A percentile compares a stretch with the other conserved stretches of the same genome.
Evolutionary conservation across 2,329 filamentous ascomycete genomes (phyloP).

Genomic region (Xylariaceae sp.): DNA sequence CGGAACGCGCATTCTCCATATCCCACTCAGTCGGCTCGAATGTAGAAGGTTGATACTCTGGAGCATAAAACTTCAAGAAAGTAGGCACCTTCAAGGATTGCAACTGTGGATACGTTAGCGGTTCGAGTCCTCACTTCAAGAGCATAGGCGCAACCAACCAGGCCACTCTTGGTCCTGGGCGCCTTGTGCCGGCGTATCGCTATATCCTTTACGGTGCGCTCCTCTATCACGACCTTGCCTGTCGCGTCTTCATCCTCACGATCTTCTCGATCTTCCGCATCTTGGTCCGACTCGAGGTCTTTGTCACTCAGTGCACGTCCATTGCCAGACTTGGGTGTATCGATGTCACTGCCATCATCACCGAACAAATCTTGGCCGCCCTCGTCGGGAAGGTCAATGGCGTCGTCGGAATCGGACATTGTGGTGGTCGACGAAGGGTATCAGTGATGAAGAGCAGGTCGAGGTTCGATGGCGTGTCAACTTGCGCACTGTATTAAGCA

Average conservation of each 20-base stretch:
- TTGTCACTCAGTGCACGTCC: slow-evolving; percentile 62
- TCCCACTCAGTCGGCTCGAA: slow-evolving; percentile 60
- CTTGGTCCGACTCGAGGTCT: slow-evolving; percentile 49
- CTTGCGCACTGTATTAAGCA: background rate
- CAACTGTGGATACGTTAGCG: slow-evolving; percentile 43
- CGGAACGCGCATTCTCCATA: slow-evolving; percentile 46
- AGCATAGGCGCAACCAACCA: slow-evolving; percentile 42
- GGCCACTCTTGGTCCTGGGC: slow-evolving; percentile 67
- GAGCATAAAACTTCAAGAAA: slow-evolving; percentile 67
- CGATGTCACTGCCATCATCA: slow-evolving; percentile 48
- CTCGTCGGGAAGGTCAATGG: slow-evolving; percentile 45
- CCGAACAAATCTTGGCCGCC: slow-evolving; percentile 61
- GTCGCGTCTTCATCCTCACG: slow-evolving; percentile 41
- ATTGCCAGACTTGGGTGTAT: slow-evolving; percentile 58
- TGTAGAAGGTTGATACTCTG: slow-evolving; percentile 59
- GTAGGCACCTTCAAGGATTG: slow-evolving; percentile 67
- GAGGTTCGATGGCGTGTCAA: background rate
- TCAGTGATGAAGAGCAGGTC: background rate
- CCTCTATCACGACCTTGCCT: slow-evolving; percentile 38
- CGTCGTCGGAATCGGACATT: slow-evolving; percentile 57
- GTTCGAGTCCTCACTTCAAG: background rate
- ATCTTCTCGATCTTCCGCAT: slow-evolving; percentile 36
- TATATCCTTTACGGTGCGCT: slow-evolving; percentile 58
- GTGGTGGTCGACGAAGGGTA: slow-evolving; percentile 7
- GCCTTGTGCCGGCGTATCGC: slow-evolving; percentile 65